Evolutionary conservation across 371 early-diverging fungal species (phyloP).

Genomic region (Mucor indicus): DNA sequence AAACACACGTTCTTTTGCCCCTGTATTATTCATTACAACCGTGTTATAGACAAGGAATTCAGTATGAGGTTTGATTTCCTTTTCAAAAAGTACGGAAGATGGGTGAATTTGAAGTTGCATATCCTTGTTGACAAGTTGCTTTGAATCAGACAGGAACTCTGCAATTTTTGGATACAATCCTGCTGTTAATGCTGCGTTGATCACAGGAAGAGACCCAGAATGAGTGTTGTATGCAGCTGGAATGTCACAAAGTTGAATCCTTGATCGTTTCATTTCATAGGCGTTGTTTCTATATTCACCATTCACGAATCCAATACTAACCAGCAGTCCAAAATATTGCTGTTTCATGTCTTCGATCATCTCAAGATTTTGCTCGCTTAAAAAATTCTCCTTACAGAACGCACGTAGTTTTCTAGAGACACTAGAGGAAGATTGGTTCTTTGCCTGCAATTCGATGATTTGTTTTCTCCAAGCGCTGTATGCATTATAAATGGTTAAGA

Average conservation of each 20-base stretch:
- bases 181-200: conserved; percentile 66
- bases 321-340: conserved; percentile 70
- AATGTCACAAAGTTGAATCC: conserved; percentile 38
- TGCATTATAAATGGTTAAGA: conserved; percentile 73
- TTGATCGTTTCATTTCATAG: conserved; percentile 16
- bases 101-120: conserved; percentile 54
- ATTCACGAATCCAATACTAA: conserved; percentile 72
- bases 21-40: conserved; percentile 44
- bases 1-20: conserved; percentile 33
- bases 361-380: conserved; percentile 60
- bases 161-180: conserved; percentile 69
- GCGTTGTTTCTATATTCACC: conserved; percentile 14
- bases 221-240: conserved; percentile 47
- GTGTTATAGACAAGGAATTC: conserved; percentile 59
- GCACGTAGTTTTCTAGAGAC: conserved; percentile 34
- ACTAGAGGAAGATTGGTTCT: conserved; percentile 11
- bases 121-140: conserved; percentile 12
- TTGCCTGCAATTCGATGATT: conserved; percentile 22
- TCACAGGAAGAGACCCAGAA: conserved; percentile 41
- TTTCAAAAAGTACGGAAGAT: conserved; percentile 49
- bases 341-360: conserved; percentile 81
- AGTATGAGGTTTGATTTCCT: conserved; percentile 21
- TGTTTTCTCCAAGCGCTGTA: conserved; percentile 68
- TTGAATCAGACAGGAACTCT: conserved; percentile 21
- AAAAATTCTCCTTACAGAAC: conserved; percentile 55